phyloP scores from a whole-genome alignment of 805 yeast species.

The Kuraishia floccosa region DNA sequence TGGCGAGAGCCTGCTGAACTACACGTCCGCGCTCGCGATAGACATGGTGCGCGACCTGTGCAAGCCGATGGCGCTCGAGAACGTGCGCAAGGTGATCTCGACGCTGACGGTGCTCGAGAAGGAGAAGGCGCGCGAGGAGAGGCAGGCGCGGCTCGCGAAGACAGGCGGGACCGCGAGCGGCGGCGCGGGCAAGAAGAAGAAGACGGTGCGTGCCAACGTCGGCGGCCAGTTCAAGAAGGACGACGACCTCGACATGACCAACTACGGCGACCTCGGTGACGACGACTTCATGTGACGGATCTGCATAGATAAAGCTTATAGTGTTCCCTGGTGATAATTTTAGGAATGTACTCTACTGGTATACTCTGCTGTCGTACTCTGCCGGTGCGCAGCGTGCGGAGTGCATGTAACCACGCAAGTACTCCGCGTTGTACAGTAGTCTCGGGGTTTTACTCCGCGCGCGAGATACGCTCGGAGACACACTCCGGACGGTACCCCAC shows the following conservation, averaged over 20 bases:
- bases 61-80: conserved; percentile 73
- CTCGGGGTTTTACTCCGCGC: no score
- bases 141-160: conserved; percentile 73
- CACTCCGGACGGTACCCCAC: no score
- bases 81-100: conserved; percentile 73
- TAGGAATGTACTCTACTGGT: neutral
- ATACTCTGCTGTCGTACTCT: neutral
- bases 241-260: conserved; percentile 47
- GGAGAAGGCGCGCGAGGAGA: conserved; percentile 83
- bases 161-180: conserved; percentile 82
- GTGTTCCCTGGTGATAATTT: neutral
- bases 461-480: no score
- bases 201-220: conserved; percentile 59
- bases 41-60: conserved; percentile 81
- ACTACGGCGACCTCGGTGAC: conserved; percentile 53
- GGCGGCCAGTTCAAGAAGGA: conserved; percentile 45
- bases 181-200: conserved; percentile 95
- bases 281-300: conserved; percentile 66
- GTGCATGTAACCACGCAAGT: no score
- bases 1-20: conserved; percentile 51
- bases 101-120: conserved; percentile 73
- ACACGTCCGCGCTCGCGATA: conserved; percentile 65
- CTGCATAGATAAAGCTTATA: no score
- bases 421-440: no score
- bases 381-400: no score